Evolutionary conservation across 1,139 yeast species (phyloP).

Genomic region (Lizanozyma gosingica): DNA sequence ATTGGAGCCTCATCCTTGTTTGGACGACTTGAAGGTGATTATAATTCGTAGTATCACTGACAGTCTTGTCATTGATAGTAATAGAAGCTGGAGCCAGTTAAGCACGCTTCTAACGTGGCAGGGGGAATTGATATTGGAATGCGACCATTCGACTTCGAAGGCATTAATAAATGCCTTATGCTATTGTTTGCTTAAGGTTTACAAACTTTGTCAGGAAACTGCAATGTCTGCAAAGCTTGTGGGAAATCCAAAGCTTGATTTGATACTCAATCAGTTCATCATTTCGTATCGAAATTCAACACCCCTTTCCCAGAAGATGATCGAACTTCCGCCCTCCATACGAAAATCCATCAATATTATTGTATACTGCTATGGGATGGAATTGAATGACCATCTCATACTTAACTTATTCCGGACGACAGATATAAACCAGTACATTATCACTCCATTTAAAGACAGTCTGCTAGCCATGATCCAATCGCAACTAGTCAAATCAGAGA

Average conservation of each 20-base stretch:
- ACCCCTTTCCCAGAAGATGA: not conserved
- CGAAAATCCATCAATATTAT: constrained; percentile 15
- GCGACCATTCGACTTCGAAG: not conserved
- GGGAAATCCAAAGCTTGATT: constrained; percentile 8
- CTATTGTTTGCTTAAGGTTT: constrained; percentile 17
- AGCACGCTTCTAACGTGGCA: not conserved
- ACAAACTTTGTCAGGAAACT: constrained; percentile 13
- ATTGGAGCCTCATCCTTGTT: not conserved
- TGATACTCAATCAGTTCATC: not conserved
- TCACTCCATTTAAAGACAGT: constrained; percentile 13
- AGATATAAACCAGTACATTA: constrained; percentile 8
- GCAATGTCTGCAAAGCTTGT: constrained; percentile 13
- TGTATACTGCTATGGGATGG: constrained; percentile 10
- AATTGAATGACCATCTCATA: constrained; percentile 5
- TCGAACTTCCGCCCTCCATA: constrained; percentile 8
- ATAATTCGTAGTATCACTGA: not conserved
- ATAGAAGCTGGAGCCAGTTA: not conserved
- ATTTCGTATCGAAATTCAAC: not conserved
- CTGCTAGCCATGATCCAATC: not conserved
- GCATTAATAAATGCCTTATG: constrained; percentile 14
- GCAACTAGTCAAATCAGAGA: not conserved
- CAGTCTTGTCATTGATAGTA: not conserved
- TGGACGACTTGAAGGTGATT: not conserved
- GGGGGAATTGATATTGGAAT: not conserved
- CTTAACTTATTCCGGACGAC: constrained; percentile 12